Evolutionary conservation across 345 rosid species (phyloP), one percentile per base, ranked within the genome.

Genomic region (Bruguiera gymnorhiza): DNA sequence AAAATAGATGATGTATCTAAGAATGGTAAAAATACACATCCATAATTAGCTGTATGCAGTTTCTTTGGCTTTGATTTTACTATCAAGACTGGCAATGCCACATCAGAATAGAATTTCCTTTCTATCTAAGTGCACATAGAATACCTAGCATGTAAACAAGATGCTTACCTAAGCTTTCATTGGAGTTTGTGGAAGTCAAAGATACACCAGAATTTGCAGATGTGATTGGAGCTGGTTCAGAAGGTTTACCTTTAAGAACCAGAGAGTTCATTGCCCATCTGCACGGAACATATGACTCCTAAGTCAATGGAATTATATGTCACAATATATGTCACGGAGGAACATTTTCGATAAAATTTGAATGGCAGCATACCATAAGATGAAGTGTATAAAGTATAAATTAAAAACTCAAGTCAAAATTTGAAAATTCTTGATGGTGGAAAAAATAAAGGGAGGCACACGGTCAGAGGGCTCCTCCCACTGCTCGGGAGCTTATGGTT

Each of bases 251-350:
- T 86, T 92, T 95, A 30, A 86, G 88, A 60, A 94, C 92, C 84
- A 95, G 84, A 70, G 99, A 95, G 84, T 98, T 95, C 92, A 95
- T 89, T 69, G 99, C 99, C 99, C 99, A 95, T 77, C 99, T 92
- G 81, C 78, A 78, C 30, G 30, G 63, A 30, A n/a, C 21, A 30
- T 60, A 58, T 30, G 34, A 51, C 23, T 19, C 27, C 48, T n/a
- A 48, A 46, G 48, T 11, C 15, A 57, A 30, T 37, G 34, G 9
- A 66, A 56, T 56, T 24, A 56, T n/a, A 23, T 4, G 24, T 3
- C 10, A n/a, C 10, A 52, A 48, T 7, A 30, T 11, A 19, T 8
- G 60, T 15, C 19, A 16, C 20, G 8, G 63, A 58, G 36, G 57
- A 19, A 15, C 3, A 37, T 52, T 32, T 60, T 30, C 66, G 36